A percentile compares a stretch with the other conserved stretches of the same genome.
These are phyloP conservation scores for Gardenia jasminoides DNA, from an alignment of 257 asterid species.

Conservation along the genomic window DNA sequence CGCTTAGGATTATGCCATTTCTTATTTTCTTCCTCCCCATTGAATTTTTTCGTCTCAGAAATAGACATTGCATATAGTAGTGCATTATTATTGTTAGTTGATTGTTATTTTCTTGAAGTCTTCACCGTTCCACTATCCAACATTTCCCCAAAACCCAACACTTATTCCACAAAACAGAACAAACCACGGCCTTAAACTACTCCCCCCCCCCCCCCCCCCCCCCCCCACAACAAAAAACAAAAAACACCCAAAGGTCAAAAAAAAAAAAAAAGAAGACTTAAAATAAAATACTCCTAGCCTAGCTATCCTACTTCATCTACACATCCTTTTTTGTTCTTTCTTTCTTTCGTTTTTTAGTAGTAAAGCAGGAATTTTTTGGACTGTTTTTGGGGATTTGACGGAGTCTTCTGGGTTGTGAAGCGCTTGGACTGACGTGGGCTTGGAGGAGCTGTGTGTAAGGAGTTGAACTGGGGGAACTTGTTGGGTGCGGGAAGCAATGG, in stretches of 20 bases:
- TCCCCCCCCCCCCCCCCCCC: no score
- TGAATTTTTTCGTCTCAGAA: no score
- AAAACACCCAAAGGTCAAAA: no score
- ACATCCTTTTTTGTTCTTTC: neutral
- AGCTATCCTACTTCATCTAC: neutral
- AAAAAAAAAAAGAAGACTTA: neutral
- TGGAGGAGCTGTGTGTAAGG: neutral
- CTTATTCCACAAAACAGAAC: neutral
- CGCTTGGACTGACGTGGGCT: conserved; percentile 9
- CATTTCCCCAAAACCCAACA: neutral
- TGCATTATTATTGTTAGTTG: conserved; percentile 9
- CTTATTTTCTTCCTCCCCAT: no score
- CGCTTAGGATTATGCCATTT: no score
- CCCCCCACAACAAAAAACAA: no score
- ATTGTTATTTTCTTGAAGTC: conserved; percentile 15
- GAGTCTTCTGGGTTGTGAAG: neutral
- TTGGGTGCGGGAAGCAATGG: conserved; percentile 34
- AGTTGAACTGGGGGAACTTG: conserved; percentile 1
- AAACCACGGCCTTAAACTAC: no score
- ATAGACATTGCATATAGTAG: no score
- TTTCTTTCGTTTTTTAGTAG: neutral
- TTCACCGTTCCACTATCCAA: conserved; percentile 17
- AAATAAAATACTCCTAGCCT: neutral
- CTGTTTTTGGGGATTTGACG: neutral
- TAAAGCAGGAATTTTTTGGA: neutral